Evolutionary conservation across 2,329 filamentous ascomycete species (phyloP), one percentile per base, ranked within the genome.

Genomic region (Lasiodiplodia sp.): DNA sequence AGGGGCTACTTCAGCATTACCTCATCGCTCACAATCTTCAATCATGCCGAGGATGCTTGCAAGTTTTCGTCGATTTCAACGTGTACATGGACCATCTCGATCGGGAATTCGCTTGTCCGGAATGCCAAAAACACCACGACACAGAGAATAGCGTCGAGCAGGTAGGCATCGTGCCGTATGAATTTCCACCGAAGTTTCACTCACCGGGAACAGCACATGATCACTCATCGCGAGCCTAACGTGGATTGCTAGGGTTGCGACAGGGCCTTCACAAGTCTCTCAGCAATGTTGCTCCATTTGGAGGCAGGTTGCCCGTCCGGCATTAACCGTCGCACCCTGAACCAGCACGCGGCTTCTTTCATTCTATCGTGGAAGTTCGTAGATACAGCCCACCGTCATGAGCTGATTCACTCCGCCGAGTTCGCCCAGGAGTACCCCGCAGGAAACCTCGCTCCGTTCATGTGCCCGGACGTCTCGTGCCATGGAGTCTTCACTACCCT

Each of bases 271-370:
- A 40, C 63, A 21, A 53, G 51, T 23, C 21, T 10, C 18, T 66
- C 34, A 21, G 51, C 51, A 16, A 47, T 66, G 21, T 2, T 56
- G 1, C 51, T 55, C 34, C 51, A 44, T 28, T 52, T 75, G 25
- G 73, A 75, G 53, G 68, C 68, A 34, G 70, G 70, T 14, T 75
- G 73, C 66, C 8, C 23, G 16, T 74, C 73, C 10, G 69, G 68
- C 11, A 69, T 72, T 51, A 56, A 72, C 53, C 25, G 44, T 14
- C 18, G 69, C 38, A 68, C 71, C 62, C 47, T 75, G 14, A 72
- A 74, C 53, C 38, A 70, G 49, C 66, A 69, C 21, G 72, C 73
- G 25, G 71, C 73, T 16, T 58, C 67, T 21, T 74, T 72, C 47
- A 71, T 67, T 55, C 70, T 73, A 16, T 74, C 71, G 66, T 65